Evolutionary conservation across 2,329 filamentous ascomycete genomes (phyloP), one percentile per base, ranked within the genome.

Genomic region (Podosphaera leucotricha): DNA sequence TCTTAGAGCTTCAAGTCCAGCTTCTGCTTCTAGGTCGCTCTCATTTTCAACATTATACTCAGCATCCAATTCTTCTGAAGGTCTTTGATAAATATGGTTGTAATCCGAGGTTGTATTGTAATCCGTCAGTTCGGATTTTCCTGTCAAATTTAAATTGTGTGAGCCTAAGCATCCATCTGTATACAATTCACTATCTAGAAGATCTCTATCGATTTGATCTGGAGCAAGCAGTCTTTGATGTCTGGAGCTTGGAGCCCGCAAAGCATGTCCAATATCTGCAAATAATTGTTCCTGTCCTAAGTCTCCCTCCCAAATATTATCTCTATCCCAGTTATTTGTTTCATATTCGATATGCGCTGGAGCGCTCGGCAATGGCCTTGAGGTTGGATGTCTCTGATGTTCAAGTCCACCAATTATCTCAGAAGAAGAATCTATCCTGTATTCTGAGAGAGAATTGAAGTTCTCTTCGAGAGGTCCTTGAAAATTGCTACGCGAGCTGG

Each of bases 21-120:
- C 83, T 35, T 80, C 77, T 18, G 80, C 87, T 59, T 94, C 87
- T 0, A 80, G 75, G 56, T 95, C 87, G 55, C 84, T 92, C 42
- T 92, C 84, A 44, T 87, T 80, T 11, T 68, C 68, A 16, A 64
- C 80, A 22, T 68, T 64, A 30, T 67, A 62, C 20, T 67, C 62
- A 22, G 53, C 54, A 10, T 33, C 22, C 8, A 33, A 11, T 3
- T n/a, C 28, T 4, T n/a, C 3, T 11, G 61, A 47, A 13, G 49
- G 46, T 10, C 47, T 44, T 13, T 40, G 44, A 41, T 61, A 58
- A 13, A 59, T 57, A 11, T 55, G 52, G 24, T 60, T 59, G 20
- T 62, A 47, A 13, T 66, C 71, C 5, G 64, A 67, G 3, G 66
- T 65, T 16, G 59, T 24, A n/a, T 22, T 10, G 22, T 33, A 36